A percentile compares a stretch with the other conserved stretches of the same genome.
These are phyloP conservation scores for Penicillium sp. DNA, from an alignment of 2,329 filamentous ascomycete species.

Conservation along the genomic window DNA sequence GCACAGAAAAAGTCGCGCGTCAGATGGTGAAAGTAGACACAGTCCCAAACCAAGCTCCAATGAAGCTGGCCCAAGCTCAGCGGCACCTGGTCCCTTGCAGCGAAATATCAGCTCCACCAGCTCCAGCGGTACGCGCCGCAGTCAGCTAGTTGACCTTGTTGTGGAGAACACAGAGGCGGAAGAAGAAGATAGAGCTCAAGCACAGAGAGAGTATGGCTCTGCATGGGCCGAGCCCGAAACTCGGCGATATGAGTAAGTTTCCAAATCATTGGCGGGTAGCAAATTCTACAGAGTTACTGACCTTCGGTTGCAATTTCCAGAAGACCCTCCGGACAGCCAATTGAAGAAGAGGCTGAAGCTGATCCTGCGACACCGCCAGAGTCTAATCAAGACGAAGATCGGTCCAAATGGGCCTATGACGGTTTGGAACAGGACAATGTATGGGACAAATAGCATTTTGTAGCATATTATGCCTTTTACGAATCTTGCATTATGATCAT, in stretches of 20 bases:
- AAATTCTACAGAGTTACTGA: conserved; percentile 15
- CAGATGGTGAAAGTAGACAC: conserved; percentile 21
- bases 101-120: conserved; percentile 39
- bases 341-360: conserved; percentile 25
- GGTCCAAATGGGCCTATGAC: conserved; percentile 28
- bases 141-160: conserved; percentile 66
- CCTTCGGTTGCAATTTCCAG: conserved; percentile 23
- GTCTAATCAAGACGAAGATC: conserved; percentile 18
- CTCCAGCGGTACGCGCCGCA: conserved; percentile 57
- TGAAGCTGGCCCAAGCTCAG: conserved; percentile 35
- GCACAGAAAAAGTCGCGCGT: conserved; percentile 35
- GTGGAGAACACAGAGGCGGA: conserved; percentile 65
- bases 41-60: conserved; percentile 31
- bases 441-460: conserved; percentile 29
- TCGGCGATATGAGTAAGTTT: conserved; percentile 35
- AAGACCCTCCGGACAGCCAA: conserved; percentile 32
- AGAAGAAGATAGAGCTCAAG: conserved; percentile 60
- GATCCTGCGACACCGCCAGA: conserved; percentile 10
- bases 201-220: conserved; percentile 61
- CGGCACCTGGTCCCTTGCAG: conserved; percentile 25
- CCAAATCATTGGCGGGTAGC: conserved; percentile 1
- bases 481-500: background rate
- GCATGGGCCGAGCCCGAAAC: conserved; percentile 55
- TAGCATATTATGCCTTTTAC: background rate
- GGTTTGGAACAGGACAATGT: conserved; percentile 40